A percentile compares a stretch with the other conserved stretches of the same genome.
Evolutionary conservation across 164 flowering plant species (phyloP).

Genomic region (Cinnamomum chago): DNA sequence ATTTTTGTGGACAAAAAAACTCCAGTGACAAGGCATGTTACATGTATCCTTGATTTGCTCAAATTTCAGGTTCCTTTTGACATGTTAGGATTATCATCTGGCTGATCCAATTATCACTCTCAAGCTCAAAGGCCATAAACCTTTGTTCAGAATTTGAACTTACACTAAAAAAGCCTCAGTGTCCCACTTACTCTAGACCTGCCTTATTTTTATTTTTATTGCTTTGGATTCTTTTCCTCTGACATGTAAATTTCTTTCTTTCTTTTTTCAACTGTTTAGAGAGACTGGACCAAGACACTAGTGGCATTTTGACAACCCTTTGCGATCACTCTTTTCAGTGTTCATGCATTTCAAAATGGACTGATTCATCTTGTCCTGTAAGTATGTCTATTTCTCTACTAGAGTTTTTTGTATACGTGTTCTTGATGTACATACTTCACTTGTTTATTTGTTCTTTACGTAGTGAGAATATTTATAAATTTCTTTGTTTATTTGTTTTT

Average conservation of each 20-base stretch:
- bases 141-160: not conserved
- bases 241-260: constrained; percentile 1
- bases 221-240: not conserved
- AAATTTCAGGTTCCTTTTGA: not conserved
- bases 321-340: constrained; percentile 97
- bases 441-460: too few relatives aligned
- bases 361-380: constrained; percentile 83
- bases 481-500: too few relatives aligned
- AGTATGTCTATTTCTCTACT: constrained; percentile 13
- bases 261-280: constrained; percentile 37
- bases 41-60: not conserved
- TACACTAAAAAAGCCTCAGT: not conserved
- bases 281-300: constrained; percentile 63
- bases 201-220: not conserved
- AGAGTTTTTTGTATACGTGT: not conserved
- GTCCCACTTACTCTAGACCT: not conserved
- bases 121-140: not conserved
- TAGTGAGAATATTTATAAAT: too few relatives aligned
- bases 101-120: not conserved
- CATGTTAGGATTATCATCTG: not conserved
- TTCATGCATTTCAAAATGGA: constrained; percentile 86
- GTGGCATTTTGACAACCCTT: constrained; percentile 63
- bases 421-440: not conserved
- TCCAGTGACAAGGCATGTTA: not conserved
- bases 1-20: not conserved